Evolutionary conservation across 306 rosid genomes (phyloP), one percentile per base, ranked within the genome.

Genomic region (Sechiopsis laciniata): DNA sequence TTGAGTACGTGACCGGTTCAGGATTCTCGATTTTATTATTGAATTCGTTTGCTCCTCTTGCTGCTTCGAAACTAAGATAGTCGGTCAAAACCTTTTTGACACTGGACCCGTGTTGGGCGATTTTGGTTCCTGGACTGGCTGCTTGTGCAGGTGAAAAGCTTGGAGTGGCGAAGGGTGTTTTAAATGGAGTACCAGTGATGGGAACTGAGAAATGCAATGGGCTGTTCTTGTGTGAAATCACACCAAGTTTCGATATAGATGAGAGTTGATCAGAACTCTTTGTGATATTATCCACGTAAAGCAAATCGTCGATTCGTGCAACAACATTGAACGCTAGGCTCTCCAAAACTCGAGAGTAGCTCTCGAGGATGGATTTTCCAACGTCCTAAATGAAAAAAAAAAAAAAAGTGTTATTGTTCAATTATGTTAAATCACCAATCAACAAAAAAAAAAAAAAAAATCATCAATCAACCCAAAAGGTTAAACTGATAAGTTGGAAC

Each of bases 331-430:
- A 95, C 15, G 99, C 99, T 75, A 95, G 80, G 79, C 97, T 91
- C 85, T 91, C 97, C 75, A 91, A 76, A 10, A 95, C 96, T 75
- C 99, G 74, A 0, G 99, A 95, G 81, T 91, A 95, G 86, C 96
- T 91, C 85, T 95, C 99, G n/a, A 95, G 75, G 66, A 95, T 87
- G 17, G 97, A 87, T 77, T 91, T 89, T 17, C 99, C 99, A 40
- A 91, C 87, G 64, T 95, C 99, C 99, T 95, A 78, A 24, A 78
- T 32, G 82, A 63, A 26, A 7, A 69, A 50, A 50, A 62, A 32
- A 5, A 71, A 63, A 35, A 2, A 51, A 61, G 73, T 24, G 66
- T 9, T 68, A 53, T 35, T 32, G 37, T 32, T 32, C 5, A 32
- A 32, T 32, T 32, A 32, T 32, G 5, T 32, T 2, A 32, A 32